A percentile compares a stretch with the other conserved stretches of the same genome.
Evolutionary conservation across 2,329 filamentous ascomycete genomes (phyloP).

Genomic region (Hymenoscyphus linearis): DNA sequence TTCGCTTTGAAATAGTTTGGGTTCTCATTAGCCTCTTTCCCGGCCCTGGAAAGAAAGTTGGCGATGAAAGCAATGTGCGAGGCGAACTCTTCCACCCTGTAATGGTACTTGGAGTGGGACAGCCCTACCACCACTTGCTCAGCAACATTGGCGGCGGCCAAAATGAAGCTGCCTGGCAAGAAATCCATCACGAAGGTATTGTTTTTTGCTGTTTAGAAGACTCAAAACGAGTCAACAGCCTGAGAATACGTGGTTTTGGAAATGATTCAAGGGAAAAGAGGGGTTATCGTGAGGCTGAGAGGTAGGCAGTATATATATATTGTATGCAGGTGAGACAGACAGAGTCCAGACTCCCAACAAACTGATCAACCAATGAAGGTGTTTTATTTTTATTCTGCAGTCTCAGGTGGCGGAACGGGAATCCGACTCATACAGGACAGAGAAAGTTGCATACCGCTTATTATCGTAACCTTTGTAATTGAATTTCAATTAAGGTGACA

Average conservation of each 20-base stretch:
- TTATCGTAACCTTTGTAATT: too few species aligned
- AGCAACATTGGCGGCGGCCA: not conserved
- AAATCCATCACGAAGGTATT: not conserved
- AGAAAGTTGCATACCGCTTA: not conserved
- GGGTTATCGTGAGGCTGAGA: constrained; percentile 1
- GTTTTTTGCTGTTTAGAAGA: not conserved
- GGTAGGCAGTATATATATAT: not conserved
- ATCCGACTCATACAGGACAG: not conserved
- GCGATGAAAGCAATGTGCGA: not conserved
- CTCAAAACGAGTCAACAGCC: not conserved
- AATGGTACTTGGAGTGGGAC: not conserved
- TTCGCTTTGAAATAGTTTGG: not conserved
- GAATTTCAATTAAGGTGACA: too few species aligned
- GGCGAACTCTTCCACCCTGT: not conserved
- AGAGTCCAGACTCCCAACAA: not conserved
- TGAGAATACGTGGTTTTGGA: not conserved
- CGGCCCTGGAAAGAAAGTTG: not conserved
- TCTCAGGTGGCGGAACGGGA: not conserved
- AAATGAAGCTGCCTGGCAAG: not conserved
- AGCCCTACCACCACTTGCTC: not conserved
- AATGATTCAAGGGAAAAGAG: not conserved
- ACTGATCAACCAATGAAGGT: not conserved
- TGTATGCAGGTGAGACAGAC: not conserved
- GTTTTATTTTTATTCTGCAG: not conserved
- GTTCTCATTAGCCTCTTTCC: not conserved